Evolutionary conservation across 2,329 filamentous ascomycete species (phyloP).

Genomic region (Diaporthe vaccinii): DNA sequence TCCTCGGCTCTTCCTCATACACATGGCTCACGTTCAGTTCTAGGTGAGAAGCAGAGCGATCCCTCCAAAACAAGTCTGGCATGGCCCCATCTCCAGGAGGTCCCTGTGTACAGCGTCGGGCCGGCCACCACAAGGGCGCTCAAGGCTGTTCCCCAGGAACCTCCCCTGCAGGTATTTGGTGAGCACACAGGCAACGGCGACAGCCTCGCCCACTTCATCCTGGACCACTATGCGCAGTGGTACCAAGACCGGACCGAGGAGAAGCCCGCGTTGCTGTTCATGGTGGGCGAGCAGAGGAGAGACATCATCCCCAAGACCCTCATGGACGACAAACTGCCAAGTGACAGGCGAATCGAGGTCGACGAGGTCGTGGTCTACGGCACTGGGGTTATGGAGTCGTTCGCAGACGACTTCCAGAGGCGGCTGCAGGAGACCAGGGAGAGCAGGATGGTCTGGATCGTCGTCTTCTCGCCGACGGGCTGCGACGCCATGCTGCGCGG

Average conservation of each 20-base stretch:
- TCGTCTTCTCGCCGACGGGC: slow-evolving; percentile 79
- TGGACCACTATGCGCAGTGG: slow-evolving; percentile 78
- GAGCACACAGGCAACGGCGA: slow-evolving; percentile 89
- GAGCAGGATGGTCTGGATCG: slow-evolving; percentile 73
- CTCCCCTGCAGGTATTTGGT: slow-evolving; percentile 77
- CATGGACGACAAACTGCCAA: slow-evolving; percentile 67
- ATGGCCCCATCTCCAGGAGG: slow-evolving; percentile 68
- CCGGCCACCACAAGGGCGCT: slow-evolving; percentile 85
- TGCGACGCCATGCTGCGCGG: slow-evolving; percentile 71
- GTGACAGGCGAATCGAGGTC: slow-evolving; percentile 71
- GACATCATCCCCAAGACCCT: slow-evolving; percentile 91
- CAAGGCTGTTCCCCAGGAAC: slow-evolving; percentile 62
- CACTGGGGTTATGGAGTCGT: slow-evolving; percentile 85
- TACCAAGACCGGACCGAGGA: slow-evolving; percentile 59
- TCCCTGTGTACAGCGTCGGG: slow-evolving; percentile 82
- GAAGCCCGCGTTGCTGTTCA: slow-evolving; percentile 80
- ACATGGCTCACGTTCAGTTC: slow-evolving; percentile 44
- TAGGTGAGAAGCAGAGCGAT: not conserved
- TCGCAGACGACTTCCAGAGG: slow-evolving; percentile 74
- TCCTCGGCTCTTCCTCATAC: slow-evolving; percentile 24
- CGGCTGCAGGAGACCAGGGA: slow-evolving; percentile 61
- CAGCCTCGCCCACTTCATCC: slow-evolving; percentile 81
- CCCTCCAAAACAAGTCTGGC: slow-evolving; percentile 16
- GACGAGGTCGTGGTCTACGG: slow-evolving; percentile 89
- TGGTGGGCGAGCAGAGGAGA: slow-evolving; percentile 89